Evolutionary conservation across 108 stramenopile genomes (phyloP).

Genomic region (Seminavis robusta): DNA sequence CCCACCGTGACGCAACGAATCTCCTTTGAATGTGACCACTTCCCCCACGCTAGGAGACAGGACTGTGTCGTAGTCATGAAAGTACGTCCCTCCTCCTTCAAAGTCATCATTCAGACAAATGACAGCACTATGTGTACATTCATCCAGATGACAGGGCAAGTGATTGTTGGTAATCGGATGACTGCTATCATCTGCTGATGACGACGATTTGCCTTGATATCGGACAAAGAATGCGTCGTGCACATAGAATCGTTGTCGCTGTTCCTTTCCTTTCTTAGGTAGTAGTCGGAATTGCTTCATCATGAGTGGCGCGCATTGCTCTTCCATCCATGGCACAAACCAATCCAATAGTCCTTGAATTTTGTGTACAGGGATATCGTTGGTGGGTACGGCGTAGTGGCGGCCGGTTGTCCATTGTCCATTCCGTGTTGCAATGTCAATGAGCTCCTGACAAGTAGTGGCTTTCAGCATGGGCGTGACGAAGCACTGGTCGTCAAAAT

Average conservation of each 20-base stretch:
- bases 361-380: conserved; percentile 86
- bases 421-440: conserved; percentile 40
- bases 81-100: conserved; percentile 85
- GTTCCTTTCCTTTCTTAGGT: not conserved
- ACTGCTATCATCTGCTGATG: not conserved
- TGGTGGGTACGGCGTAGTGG: conserved; percentile 96
- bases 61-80: conserved; percentile 34
- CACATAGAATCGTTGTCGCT: conserved; percentile 29
- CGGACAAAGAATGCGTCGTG: conserved; percentile 93
- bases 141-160: conserved; percentile 88
- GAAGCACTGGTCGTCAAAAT: conserved; percentile 2
- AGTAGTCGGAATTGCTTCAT: not conserved
- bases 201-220: conserved; percentile 52
- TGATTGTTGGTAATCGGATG: conserved; percentile 18
- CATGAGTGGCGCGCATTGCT: conserved; percentile 1
- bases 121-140: conserved; percentile 88
- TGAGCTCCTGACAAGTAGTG: conserved; percentile 47
- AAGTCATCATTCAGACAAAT: conserved; percentile 81
- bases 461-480: conserved; percentile 26
- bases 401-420: conserved; percentile 84
- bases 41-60: conserved; percentile 6
- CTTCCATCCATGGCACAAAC: conserved; percentile 51
- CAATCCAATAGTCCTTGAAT: conserved; percentile 44
- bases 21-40: conserved; percentile 37
- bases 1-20: conserved; percentile 36